A percentile compares a stretch with the other conserved stretches of the same genome.
Conservation (phyloP, 2,329 filamentous ascomycete species). For the Aciculosporium take region DNA sequence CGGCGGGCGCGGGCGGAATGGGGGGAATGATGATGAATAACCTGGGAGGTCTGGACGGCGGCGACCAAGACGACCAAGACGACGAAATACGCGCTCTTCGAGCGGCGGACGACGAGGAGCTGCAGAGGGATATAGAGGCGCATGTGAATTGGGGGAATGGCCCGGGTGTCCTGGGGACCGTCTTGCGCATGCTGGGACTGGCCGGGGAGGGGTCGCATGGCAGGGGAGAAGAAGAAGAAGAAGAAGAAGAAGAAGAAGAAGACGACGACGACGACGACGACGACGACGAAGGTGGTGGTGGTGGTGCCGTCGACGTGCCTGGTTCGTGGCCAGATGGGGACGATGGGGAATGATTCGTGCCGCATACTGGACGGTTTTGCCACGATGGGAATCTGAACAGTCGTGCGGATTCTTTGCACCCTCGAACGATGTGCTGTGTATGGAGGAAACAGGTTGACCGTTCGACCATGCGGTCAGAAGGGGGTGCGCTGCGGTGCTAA, state of each 20-base stretch:
- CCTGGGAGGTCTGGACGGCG: background rate
- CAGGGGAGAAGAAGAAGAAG: constrained; percentile 6
- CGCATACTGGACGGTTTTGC: no score
- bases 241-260: constrained; percentile 1
- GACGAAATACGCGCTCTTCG: constrained; percentile 13
- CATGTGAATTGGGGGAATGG: constrained; percentile 13
- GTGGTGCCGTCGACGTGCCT: constrained; percentile 12
- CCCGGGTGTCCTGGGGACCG: constrained; percentile 14
- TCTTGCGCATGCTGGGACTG: constrained; percentile 15
- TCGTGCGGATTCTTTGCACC: no score
- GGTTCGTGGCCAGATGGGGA: constrained; percentile 24
- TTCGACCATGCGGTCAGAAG: no score
- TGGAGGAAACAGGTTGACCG: no score
- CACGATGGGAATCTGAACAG: no score
- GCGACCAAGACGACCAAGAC: constrained; percentile 14
- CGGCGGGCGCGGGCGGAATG: background rate
- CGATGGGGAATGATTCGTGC: no score
- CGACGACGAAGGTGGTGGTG: background rate
- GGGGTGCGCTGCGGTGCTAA: no score
- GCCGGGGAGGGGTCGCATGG: constrained; percentile 2
- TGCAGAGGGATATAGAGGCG: constrained; percentile 18
- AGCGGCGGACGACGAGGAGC: constrained; percentile 17
- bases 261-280: constrained; percentile 2
- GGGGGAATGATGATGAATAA: constrained; percentile 3
- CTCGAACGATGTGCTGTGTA: no score